These are phyloP conservation scores for Fusarium buxicola DNA, from an alignment of 2,329 filamentous ascomycete genomes.

Conservation along the genomic window DNA sequence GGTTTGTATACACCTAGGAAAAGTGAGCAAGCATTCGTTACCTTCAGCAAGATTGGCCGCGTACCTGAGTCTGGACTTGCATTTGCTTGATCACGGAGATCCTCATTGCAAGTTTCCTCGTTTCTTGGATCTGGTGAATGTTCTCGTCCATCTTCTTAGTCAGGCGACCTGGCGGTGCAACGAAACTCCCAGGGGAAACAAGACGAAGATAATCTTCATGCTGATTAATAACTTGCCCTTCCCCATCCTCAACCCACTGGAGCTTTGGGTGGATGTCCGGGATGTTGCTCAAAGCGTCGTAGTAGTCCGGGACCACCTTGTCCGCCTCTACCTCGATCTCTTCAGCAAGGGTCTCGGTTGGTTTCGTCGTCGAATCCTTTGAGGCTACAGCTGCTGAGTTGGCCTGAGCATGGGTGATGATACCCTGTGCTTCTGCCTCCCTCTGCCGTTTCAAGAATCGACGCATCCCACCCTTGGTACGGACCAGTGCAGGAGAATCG, in stretches of 20 bases:
- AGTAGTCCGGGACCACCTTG: slow-evolving; percentile 90
- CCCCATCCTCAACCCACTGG: slow-evolving; percentile 88
- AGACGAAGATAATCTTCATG: slow-evolving; percentile 86
- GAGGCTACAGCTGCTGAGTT: slow-evolving; percentile 54
- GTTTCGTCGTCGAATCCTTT: slow-evolving; percentile 60
- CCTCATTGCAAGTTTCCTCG: slow-evolving; percentile 93
- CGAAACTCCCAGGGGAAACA: slow-evolving; percentile 80
- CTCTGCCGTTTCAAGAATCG: slow-evolving; percentile 85
- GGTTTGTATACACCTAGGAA: slow-evolving; percentile 89
- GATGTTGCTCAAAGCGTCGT: slow-evolving; percentile 86
- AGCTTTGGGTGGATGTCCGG: slow-evolving; percentile 84
- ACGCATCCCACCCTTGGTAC: slow-evolving; percentile 89
- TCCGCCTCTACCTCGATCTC: slow-evolving; percentile 94
- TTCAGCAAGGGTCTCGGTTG: slow-evolving; percentile 85
- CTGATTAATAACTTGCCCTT: slow-evolving; percentile 89
- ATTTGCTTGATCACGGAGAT: slow-evolving; percentile 99
- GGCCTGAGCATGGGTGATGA: slow-evolving; percentile 53
- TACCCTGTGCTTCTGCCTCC: slow-evolving; percentile 67
- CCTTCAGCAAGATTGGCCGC: slow-evolving; percentile 24
- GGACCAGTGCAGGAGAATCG: slow-evolving; percentile 87
- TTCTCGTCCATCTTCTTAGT: slow-evolving; percentile 88
- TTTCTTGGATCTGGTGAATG: slow-evolving; percentile 95
- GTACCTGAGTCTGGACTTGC: slow-evolving; percentile 95
- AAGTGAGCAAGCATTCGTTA: slow-evolving; percentile 20
- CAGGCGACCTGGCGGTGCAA: slow-evolving; percentile 78